phyloP scores from a whole-genome alignment of 225 moss, liverwort and hornwort genomes.

The Ulota crispa region DNA sequence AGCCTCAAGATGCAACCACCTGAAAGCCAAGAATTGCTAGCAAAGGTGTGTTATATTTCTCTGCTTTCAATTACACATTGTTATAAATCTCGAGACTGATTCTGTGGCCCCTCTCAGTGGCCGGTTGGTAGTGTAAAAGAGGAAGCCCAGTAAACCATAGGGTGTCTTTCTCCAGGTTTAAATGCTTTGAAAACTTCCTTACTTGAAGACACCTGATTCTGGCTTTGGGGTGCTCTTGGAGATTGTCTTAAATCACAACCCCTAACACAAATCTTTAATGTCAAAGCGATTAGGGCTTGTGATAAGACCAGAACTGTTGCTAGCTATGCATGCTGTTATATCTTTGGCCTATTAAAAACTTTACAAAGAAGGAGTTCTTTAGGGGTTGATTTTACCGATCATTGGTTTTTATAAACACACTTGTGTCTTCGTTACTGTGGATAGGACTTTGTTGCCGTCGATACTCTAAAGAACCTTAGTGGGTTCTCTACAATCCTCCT shows the following conservation, averaged over 20 bases:
- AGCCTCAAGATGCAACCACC: slow-evolving; percentile 97
- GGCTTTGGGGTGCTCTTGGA: background rate
- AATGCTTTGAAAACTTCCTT: background rate
- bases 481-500: background rate
- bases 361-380: background rate
- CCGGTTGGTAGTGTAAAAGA: background rate
- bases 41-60: slow-evolving; percentile 57
- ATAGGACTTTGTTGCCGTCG: background rate
- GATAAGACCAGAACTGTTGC: background rate
- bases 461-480: background rate
- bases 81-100: background rate
- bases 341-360: background rate
- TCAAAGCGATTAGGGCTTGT: background rate
- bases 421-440: background rate
- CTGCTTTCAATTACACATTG: background rate
- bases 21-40: slow-evolving; percentile 93
- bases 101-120: background rate
- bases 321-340: background rate
- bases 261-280: background rate
- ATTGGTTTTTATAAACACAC: background rate
- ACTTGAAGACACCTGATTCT: background rate
- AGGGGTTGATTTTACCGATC: background rate
- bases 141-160: background rate
- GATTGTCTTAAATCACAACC: background rate
- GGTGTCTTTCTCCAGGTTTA: background rate